phyloP scores from a whole-genome alignment of 208 protist genomes.

The Leishmania guyanensis region DNA sequence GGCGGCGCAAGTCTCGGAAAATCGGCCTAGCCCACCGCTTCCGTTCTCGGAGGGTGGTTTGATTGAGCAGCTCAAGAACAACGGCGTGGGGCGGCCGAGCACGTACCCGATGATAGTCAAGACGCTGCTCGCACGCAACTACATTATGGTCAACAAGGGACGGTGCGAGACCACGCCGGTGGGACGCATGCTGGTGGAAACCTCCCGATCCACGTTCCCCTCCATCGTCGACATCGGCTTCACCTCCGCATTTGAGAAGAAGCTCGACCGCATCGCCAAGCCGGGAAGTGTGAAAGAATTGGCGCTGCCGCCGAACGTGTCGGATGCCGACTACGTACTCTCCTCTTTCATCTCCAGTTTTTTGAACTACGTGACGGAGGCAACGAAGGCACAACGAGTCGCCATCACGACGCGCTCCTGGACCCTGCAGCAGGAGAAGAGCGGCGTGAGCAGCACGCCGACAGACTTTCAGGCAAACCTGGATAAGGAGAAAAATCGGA shows the following conservation, averaged over 20 bases:
- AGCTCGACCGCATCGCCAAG: constrained; percentile 88
- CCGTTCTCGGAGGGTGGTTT: constrained; percentile 83
- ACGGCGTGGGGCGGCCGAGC: constrained; percentile 88
- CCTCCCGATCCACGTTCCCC: constrained; percentile 78
- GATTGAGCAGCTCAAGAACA: constrained; percentile 88
- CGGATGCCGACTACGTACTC: constrained; percentile 83
- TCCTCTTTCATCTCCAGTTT: constrained; percentile 84
- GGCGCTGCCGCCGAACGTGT: constrained; percentile 24
- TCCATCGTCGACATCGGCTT: constrained; percentile 92
- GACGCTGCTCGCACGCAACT: constrained; percentile 82
- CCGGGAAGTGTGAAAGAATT: constrained; percentile 23
- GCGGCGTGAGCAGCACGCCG: not conserved
- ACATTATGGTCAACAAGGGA: constrained; percentile 83
- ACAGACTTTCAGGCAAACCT: constrained; percentile 43
- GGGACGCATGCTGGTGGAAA: constrained; percentile 74
- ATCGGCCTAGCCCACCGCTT: constrained; percentile 63
- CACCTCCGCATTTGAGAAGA: constrained; percentile 86
- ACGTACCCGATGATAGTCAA: constrained; percentile 93
- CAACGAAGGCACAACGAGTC: constrained; percentile 69
- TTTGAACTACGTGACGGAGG: constrained; percentile 89
- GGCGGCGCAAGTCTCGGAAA: constrained; percentile 50
- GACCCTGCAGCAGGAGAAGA: constrained; percentile 51
- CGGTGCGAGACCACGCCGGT: constrained; percentile 83
- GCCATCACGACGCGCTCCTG: constrained; percentile 69
- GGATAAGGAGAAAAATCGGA: constrained; percentile 42